Base-by-base conservation (phyloP, 805 yeast genomes). In the Candida chilensis region DNA sequence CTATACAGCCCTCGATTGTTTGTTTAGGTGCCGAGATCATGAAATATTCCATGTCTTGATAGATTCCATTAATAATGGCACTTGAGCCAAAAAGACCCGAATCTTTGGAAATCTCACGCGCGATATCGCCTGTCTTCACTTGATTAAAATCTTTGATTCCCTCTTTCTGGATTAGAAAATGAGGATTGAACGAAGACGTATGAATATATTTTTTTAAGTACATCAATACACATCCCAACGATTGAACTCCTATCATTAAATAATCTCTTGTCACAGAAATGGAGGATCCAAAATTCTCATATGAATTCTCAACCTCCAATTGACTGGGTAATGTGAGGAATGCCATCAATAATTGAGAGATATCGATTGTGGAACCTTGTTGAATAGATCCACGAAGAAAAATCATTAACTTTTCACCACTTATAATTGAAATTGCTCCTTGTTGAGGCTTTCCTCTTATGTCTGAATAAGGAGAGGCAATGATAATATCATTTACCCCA, bases 391-490 rank as follows among this genome's bases (percentile, higher is more conserved):
- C 5, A 10, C 5, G 5, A 27, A 29, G 16, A 46, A 28, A 15
- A 8, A n/a, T 5, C n/a, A n/a, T n/a, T n/a, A n/a, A n/a, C n/a
- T n/a, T n/a, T n/a, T 29, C 15, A 3, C 49, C 50, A 31, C 37
- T 36, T 8, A 47, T 18, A 3, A 39, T 29, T 4, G 29, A 17
- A 2, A 42, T 29, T 5, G 17, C 9, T 2, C 52, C 52, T 5
- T 27, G 2, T 31, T 13, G 6, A 14, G 13, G 2, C 37, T 38
- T n/a, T 41, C 35, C 4, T 35, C 30, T 11, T 7, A 11, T 15
- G 30, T 65, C 77, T 17, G 54, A 47, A 28, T 46, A 52, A 3
- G 68, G 64, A 1, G 75, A 64, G 0, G 70, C 62, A 3, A 75
- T 42, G 2, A 71, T 34, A 9, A 75, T 35, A 27, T 66, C 72